These are phyloP conservation scores for Leptosphaerulina australis DNA, from an alignment of 2,329 filamentous ascomycete species.

Conservation along the genomic window DNA sequence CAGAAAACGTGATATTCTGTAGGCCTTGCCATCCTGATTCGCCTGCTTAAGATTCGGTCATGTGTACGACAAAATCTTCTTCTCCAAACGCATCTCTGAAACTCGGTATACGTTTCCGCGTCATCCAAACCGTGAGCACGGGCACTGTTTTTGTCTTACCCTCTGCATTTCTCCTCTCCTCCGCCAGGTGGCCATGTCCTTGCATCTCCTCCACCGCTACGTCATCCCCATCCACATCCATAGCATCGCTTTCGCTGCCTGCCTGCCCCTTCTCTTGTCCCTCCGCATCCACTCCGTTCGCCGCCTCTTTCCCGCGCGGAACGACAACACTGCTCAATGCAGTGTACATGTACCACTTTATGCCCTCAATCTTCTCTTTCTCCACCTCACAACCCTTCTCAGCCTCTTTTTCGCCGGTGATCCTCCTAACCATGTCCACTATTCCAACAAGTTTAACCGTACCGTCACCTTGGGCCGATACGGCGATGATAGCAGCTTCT, in stretches of 20 bases:
- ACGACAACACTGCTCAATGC: conserved; percentile 23
- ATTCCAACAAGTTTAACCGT: conserved; percentile 31
- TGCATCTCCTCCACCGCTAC: not conserved
- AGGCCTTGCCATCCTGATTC: too few relatives aligned
- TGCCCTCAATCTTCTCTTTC: not conserved
- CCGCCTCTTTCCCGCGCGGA: not conserved
- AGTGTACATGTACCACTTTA: conserved; percentile 29
- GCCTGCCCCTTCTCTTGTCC: not conserved
- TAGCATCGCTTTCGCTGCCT: not conserved
- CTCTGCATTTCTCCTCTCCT: not conserved
- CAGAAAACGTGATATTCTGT: too few relatives aligned
- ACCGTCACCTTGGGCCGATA: conserved; percentile 31
- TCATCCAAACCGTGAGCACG: conserved; percentile 32
- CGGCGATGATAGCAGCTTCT: conserved; percentile 12
- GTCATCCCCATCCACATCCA: not conserved
- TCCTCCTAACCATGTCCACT: conserved; percentile 26
- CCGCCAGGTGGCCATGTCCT: not conserved
- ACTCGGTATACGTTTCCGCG: conserved; percentile 20
- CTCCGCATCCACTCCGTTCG: not conserved
- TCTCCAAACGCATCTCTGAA: conserved; percentile 30
- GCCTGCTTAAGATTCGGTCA: not conserved
- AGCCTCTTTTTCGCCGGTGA: conserved; percentile 13
- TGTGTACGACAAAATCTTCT: not conserved
- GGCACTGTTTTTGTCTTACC: conserved; percentile 20
- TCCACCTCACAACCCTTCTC: not conserved